Conservation (phyloP, 2,329 filamentous ascomycete species). For the Polytolypa hystricis region DNA sequence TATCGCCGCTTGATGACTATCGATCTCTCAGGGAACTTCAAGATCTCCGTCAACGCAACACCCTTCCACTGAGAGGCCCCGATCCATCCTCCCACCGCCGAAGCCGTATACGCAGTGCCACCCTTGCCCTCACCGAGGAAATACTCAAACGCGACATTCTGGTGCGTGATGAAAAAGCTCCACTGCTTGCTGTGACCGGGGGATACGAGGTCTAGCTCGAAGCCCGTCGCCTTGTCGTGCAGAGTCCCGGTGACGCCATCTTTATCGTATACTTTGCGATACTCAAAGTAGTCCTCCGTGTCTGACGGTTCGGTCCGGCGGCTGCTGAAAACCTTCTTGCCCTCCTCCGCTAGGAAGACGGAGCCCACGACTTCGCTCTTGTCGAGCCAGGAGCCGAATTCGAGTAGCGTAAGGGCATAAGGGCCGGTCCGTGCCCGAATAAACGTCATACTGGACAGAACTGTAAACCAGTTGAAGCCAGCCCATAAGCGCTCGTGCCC, state of each 20-base stretch:
- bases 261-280: not conserved
- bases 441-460: slow-evolving; percentile 1
- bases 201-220: slow-evolving; percentile 2
- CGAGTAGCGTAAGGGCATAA: slow-evolving; percentile 1
- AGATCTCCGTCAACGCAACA: slow-evolving; percentile 1
- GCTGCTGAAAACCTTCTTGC: not conserved
- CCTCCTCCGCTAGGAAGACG: slow-evolving; percentile 2
- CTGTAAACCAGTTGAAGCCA: slow-evolving; percentile 13
- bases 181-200: not conserved
- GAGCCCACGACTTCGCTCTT: slow-evolving; percentile 2
- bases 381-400: not conserved
- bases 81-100: not conserved
- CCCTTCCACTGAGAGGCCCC: slow-evolving; percentile 1
- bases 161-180: slow-evolving; percentile 2
- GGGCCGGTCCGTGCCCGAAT: slow-evolving; percentile 1
- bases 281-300: slow-evolving; percentile 3
- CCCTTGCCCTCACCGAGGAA: slow-evolving; percentile 1
- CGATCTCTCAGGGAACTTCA: slow-evolving; percentile 2
- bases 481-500: slow-evolving; percentile 17
- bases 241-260: slow-evolving; percentile 2
- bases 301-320: not conserved
- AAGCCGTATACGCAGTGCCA: not conserved
- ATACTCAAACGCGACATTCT: slow-evolving; percentile 3
- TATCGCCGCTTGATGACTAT: not conserved
- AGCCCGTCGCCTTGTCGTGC: slow-evolving; percentile 4